These are phyloP conservation scores for Arachis hypogaea DNA, from an alignment of 306 rosid genomes.

Conservation along the genomic window DNA sequence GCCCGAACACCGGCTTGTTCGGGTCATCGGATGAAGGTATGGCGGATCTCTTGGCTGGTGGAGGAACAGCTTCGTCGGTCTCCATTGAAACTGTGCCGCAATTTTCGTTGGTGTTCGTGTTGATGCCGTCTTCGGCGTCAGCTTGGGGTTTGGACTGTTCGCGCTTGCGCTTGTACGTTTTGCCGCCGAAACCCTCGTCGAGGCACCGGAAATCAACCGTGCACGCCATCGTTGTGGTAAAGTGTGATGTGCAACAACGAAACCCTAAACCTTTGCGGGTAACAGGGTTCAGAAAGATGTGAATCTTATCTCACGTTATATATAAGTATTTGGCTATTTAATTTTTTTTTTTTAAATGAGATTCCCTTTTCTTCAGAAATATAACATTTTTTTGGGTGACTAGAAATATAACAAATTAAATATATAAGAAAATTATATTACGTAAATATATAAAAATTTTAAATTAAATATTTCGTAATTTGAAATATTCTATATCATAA, in stretches of 20 bases:
- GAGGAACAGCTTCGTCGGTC: slow-evolving; percentile 56
- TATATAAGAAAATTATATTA: too few species aligned
- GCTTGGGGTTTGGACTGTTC: slow-evolving; percentile 42
- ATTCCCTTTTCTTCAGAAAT: too few species aligned
- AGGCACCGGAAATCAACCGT: slow-evolving; percentile 81
- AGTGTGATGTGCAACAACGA: background rate
- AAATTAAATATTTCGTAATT: too few species aligned
- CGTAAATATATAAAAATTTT: too few species aligned
- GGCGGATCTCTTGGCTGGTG: slow-evolving; percentile 74
- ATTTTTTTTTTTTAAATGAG: too few species aligned
- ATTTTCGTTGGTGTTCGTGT: slow-evolving; percentile 3
- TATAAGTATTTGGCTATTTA: too few species aligned
- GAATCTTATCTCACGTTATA: background rate
- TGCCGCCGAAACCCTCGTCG: slow-evolving; percentile 96
- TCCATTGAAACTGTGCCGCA: slow-evolving; percentile 55
- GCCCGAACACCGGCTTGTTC: slow-evolving; percentile 65
- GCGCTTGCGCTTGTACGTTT: slow-evolving; percentile 85
- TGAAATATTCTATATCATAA: too few species aligned
- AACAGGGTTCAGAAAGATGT: slow-evolving; percentile 2
- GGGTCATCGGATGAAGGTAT: slow-evolving; percentile 73
- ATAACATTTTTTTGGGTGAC: too few species aligned
- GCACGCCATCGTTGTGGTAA: slow-evolving; percentile 63
- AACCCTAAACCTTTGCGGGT: slow-evolving; percentile 32
- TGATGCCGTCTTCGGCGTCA: background rate
- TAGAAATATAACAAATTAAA: too few species aligned